A percentile compares a stretch with the other conserved stretches of the same genome.
phyloP scores from a whole-genome alignment of 148 eudicot species.

The Dianthus caryophyllus region DNA sequence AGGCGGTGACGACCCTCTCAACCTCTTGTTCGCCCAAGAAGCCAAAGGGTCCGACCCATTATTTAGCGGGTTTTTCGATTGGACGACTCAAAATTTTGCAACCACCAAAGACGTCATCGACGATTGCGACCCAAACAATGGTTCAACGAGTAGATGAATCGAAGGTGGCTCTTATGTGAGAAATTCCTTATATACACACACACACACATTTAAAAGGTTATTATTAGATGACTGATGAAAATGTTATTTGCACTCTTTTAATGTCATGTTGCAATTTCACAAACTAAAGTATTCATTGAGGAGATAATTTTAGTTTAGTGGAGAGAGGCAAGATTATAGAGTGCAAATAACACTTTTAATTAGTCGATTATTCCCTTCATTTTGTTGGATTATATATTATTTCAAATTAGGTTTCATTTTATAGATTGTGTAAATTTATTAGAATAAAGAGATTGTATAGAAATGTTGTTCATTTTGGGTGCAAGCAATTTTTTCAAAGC shows the following conservation, averaged over 20 bases:
- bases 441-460: too few relatives aligned
- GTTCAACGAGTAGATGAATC: neutral
- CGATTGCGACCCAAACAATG: neutral
- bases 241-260: conserved; percentile 13
- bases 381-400: neutral
- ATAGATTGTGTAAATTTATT: too few relatives aligned
- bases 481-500: too few relatives aligned
- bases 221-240: neutral
- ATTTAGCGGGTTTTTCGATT: conserved; percentile 47
- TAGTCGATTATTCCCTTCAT: neutral
- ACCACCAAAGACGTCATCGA: neutral
- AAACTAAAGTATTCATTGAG: too few relatives aligned
- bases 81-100: conserved; percentile 23
- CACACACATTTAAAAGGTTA: neutral
- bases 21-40: conserved; percentile 40
- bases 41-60: conserved; percentile 37
- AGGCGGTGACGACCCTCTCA: conserved; percentile 43
- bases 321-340: neutral
- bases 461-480: too few relatives aligned
- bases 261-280: neutral
- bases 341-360: conserved; percentile 11
- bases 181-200: too few relatives aligned
- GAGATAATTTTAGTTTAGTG: neutral
- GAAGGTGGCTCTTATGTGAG: neutral
- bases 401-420: neutral